phyloP scores from a whole-genome alignment of 2,329 filamentous ascomycete species.

The Fusarium devonianum region DNA sequence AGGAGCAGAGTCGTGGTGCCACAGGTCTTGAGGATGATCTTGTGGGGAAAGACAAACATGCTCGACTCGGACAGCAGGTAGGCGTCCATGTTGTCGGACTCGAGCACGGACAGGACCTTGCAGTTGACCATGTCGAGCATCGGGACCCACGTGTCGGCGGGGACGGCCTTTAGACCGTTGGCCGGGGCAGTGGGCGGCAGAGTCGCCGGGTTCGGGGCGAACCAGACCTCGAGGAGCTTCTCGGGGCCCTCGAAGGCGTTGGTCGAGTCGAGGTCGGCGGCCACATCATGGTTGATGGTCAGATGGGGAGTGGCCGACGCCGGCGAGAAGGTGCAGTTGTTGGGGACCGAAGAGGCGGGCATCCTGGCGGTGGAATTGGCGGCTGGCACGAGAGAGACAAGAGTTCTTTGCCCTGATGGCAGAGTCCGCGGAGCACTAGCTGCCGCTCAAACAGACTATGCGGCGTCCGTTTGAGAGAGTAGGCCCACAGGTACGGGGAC shows the following conservation, averaged over 20 bases:
- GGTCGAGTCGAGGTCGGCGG: slow-evolving; percentile 89
- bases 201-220: slow-evolving; percentile 78
- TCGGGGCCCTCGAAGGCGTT: slow-evolving; percentile 99
- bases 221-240: slow-evolving; percentile 99
- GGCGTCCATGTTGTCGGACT: slow-evolving; percentile 92
- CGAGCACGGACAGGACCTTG: slow-evolving; percentile 93
- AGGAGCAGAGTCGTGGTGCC: slow-evolving; percentile 93
- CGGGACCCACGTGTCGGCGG: slow-evolving; percentile 85
- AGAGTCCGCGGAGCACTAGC: slow-evolving; percentile 90
- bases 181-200: slow-evolving; percentile 75
- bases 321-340: slow-evolving; percentile 82
- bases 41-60: slow-evolving; percentile 99
- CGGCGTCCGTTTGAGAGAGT: slow-evolving; percentile 94
- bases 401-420: slow-evolving; percentile 47
- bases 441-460: slow-evolving; percentile 97
- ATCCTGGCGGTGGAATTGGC: slow-evolving; percentile 56
- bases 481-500: slow-evolving; percentile 82
- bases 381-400: background rate
- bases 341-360: slow-evolving; percentile 82
- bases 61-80: slow-evolving; percentile 98
- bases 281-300: slow-evolving; percentile 96
- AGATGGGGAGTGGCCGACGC: slow-evolving; percentile 85
- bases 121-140: slow-evolving; percentile 99
- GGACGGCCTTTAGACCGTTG: slow-evolving; percentile 84
- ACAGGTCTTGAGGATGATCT: slow-evolving; percentile 97